Base-by-base conservation (phyloP, 2,329 filamentous ascomycete genomes). In the Claviceps sp. region DNA sequence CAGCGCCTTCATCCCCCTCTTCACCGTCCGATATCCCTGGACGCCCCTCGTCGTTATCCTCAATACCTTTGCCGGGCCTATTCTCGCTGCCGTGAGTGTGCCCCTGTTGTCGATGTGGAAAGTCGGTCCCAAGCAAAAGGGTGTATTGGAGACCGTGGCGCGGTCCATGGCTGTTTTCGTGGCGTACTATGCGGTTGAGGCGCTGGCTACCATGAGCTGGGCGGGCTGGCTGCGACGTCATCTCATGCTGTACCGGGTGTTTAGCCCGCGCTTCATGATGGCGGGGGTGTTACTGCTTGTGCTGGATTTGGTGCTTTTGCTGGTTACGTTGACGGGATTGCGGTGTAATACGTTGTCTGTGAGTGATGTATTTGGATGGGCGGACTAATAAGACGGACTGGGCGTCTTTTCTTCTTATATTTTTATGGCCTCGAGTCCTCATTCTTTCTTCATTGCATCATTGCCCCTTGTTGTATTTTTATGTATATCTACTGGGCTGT, bases 211-310 rank as follows among this genome's bases (percentile, higher is more conserved):
- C 4, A 94, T 93, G 60, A 81, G 86, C 66, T 96, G 91, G 85
- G 88, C 91, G 0, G 90, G 87, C 1, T 84, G 89, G 70, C 70
- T 98, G 61, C 77, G 93, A 51, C 77, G 93, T 50, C 93, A 98
- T 72, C 75, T 98, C 56, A 98, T 98, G 93, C 77, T 98, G 34
- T 98, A 93, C 70, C 79, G 93, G 43, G 89, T 98, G 44, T 98
- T 98, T 63, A 84, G 79, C 69, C 93, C 93, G 47, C 73, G 91
- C 30, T 98, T 91, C 70, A 87, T 98, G 85, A 78, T 88, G 64
- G 89, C 85, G 0, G 84, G 82, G 0, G 69, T 78, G 3, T 77
- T 85, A 48, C 65, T 97, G 54, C 62, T 91, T 16, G 75, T 90
- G 26, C 82, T 95, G 10, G 91, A 97, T 62, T 57, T 94, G 4